These are phyloP conservation scores for Phytophthora colocasiae DNA, from an alignment of 352 stramenopile species.

Conservation along the genomic window DNA sequence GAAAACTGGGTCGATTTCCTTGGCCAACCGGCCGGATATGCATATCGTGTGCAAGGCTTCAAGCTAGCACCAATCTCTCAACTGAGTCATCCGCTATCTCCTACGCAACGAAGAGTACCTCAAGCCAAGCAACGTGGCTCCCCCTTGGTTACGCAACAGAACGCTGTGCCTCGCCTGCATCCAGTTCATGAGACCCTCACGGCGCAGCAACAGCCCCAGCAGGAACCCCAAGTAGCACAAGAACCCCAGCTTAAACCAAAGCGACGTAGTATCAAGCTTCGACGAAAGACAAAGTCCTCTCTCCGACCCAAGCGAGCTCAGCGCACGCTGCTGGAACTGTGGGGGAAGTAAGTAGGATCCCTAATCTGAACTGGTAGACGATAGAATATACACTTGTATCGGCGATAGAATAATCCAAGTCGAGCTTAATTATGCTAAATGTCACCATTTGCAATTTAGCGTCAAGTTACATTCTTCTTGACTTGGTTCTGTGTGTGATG, in stretches of 20 bases:
- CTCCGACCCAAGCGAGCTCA: constrained; percentile 31
- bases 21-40: constrained; percentile 38
- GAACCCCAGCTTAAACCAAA: constrained; percentile 17
- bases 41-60: constrained; percentile 35
- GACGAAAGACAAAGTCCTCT: constrained; percentile 13
- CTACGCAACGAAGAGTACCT: constrained; percentile 13
- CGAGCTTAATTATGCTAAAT: constrained; percentile 3
- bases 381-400: background rate
- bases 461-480: constrained; percentile 14
- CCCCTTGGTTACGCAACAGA: constrained; percentile 37
- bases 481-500: constrained; percentile 13
- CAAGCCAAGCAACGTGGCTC: constrained; percentile 17
- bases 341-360: constrained; percentile 14
- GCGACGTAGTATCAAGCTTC: constrained; percentile 23
- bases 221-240: constrained; percentile 16
- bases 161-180: constrained; percentile 26
- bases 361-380: too few relatives aligned
- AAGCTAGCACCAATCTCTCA: constrained; percentile 8
- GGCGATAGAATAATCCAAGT: constrained; percentile 8
- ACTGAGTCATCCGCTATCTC: constrained; percentile 6
- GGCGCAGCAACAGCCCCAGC: constrained; percentile 21
- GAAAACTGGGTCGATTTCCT: constrained; percentile 44
- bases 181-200: constrained; percentile 21
- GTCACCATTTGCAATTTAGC: constrained; percentile 18
- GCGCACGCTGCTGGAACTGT: constrained; percentile 56